Percentiles rank a stretch among this genome's conserved stretches.
Evolutionary conservation across 805 yeast genomes (phyloP).

Genomic region (Kregervanrija delftensis): DNA sequence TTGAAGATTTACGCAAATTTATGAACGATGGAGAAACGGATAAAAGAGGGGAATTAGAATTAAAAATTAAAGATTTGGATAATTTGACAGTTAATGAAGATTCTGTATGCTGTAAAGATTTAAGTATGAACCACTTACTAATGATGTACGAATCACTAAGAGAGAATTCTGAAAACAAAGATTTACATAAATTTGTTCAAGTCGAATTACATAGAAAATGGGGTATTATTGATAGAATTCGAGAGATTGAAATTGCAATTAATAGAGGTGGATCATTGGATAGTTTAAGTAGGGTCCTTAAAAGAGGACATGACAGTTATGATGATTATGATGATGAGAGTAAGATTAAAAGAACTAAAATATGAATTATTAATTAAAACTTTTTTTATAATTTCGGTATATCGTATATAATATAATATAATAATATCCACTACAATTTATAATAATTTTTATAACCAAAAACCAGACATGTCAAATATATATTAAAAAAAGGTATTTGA

Average conservation of each 20-base stretch:
- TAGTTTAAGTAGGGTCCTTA: neutral
- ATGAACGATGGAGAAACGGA: constrained; percentile 7
- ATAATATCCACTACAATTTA: no score
- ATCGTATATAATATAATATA: no score
- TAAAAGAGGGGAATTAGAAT: neutral
- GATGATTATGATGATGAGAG: neutral
- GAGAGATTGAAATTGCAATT: neutral
- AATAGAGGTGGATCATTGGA: constrained; percentile 16
- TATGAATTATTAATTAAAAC: neutral
- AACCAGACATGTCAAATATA: no score
- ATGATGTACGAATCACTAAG: constrained; percentile 14
- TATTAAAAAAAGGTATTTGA: no score
- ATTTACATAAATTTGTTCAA: constrained; percentile 18
- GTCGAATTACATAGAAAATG: constrained; percentile 12
- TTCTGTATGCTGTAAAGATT: constrained; percentile 9
- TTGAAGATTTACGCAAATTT: no score
- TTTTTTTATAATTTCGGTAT: no score
- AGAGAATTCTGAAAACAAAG: constrained; percentile 17
- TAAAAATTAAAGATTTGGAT: constrained; percentile 16
- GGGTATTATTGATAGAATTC: neutral
- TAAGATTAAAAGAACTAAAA: neutral
- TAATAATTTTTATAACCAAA: neutral
- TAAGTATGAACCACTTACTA: constrained; percentile 17
- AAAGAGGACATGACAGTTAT: neutral
- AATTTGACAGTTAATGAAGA: constrained; percentile 22